A percentile compares a stretch with the other conserved stretches of the same genome.
Evolutionary conservation across 108 stramenopile species (phyloP).

Genomic region (Cyclostephanos invisitatus): DNA sequence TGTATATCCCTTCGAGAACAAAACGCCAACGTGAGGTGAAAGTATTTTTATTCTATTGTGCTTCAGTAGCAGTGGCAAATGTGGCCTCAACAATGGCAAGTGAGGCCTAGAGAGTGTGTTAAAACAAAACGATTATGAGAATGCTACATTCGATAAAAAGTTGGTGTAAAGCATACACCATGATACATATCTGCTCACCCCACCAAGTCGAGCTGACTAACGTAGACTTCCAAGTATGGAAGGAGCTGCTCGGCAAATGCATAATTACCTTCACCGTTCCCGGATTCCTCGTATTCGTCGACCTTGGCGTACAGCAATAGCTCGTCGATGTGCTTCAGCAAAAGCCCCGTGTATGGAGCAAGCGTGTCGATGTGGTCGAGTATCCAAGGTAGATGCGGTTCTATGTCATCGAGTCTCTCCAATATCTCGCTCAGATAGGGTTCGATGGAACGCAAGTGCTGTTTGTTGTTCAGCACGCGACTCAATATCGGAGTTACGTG

Average conservation of each 20-base stretch:
- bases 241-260: conserved; percentile 67
- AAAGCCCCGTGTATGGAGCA: conserved; percentile 73
- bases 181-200: conserved; percentile 12
- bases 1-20: conserved; percentile 64
- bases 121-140: too few relatives aligned
- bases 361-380: conserved; percentile 69
- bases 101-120: conserved; percentile 42
- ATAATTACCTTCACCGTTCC: conserved; percentile 40
- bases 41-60: conserved; percentile 69
- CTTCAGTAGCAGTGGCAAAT: conserved; percentile 61
- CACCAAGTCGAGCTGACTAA: conserved; percentile 57
- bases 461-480: conserved; percentile 65
- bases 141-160: too few relatives aligned
- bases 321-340: conserved; percentile 73
- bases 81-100: conserved; percentile 68
- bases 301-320: conserved; percentile 61
- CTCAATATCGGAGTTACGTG: conserved; percentile 66
- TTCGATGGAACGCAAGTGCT: conserved; percentile 64
- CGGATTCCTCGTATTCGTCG: conserved; percentile 49
- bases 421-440: conserved; percentile 62
- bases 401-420: conserved; percentile 73
- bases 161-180: too few relatives aligned
- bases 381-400: conserved; percentile 78
- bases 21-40: conserved; percentile 57
- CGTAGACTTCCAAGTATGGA: conserved; percentile 66